Evolutionary conservation across 495 filamentous ascomycete species (phyloP).

Genomic region (Aspergillus coremiiformis): DNA sequence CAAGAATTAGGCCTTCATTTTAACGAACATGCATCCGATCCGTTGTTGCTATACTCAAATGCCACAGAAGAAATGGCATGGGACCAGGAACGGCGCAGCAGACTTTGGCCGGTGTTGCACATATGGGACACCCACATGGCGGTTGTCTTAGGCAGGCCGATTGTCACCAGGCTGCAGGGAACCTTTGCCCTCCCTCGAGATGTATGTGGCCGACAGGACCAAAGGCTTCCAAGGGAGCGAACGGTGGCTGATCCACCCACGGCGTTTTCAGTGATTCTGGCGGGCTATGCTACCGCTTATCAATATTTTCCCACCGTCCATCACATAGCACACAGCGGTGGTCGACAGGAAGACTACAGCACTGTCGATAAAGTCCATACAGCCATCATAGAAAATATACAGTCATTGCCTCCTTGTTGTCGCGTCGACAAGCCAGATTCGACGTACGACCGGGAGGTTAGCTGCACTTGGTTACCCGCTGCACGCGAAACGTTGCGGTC

Average conservation of each 20-base stretch:
- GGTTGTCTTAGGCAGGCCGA: conserved; percentile 51
- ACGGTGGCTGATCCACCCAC: conserved; percentile 10
- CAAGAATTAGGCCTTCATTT: conserved; percentile 56
- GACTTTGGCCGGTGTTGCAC: conserved; percentile 49
- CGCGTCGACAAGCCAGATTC: conserved; percentile 49
- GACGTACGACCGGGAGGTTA: conserved; percentile 40
- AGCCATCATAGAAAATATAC: conserved; percentile 38
- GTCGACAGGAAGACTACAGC: conserved; percentile 43
- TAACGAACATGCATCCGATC: conserved; percentile 5
- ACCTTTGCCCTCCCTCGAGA: conserved; percentile 5
- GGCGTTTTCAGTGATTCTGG: conserved; percentile 17
- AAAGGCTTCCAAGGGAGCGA: conserved; percentile 10
- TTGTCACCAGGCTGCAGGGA: conserved; percentile 15
- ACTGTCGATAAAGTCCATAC: conserved; percentile 48
- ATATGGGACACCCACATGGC: conserved; percentile 56
- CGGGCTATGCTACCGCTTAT: conserved; percentile 17
- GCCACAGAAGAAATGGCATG: neutral
- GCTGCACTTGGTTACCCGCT: conserved; percentile 46
- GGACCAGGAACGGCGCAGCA: conserved; percentile 8
- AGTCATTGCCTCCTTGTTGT: conserved; percentile 44
- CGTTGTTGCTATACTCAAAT: neutral
- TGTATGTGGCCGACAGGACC: neutral
- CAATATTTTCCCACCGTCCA: conserved; percentile 15
- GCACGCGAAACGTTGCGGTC: conserved; percentile 41
- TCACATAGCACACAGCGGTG: conserved; percentile 45